Evolutionary conservation across 371 early-diverging fungal species (phyloP).

Genomic region (Lichtheimia ornata): DNA sequence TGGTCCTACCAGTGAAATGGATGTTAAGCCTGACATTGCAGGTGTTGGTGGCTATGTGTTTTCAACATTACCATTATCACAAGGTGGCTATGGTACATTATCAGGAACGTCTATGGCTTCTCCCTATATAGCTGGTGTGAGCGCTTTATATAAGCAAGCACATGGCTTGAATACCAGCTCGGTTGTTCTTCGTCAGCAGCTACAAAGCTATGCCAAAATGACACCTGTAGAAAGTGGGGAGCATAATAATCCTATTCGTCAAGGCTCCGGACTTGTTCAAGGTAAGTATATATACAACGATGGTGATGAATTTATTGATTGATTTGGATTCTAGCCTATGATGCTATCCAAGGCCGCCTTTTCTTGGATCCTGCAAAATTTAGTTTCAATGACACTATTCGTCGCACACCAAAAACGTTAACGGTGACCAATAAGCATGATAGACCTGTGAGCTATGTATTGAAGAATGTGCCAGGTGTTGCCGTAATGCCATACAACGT

Average conservation of each 20-base stretch:
- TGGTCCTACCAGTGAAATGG: conserved; percentile 30
- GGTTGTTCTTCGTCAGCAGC: conserved; percentile 15
- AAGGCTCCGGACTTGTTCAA: conserved; percentile 83
- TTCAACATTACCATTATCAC: conserved; percentile 50
- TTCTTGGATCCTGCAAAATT: conserved; percentile 65
- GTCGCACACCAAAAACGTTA: conserved; percentile 22
- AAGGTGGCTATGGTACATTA: conserved; percentile 51
- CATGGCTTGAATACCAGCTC: conserved; percentile 11
- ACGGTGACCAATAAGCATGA: conserved; percentile 59
- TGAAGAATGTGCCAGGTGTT: conserved; percentile 27
- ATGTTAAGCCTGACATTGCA: conserved; percentile 52
- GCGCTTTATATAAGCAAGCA: conserved; percentile 59
- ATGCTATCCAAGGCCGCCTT: conserved; percentile 56
- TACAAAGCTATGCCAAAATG: conserved; percentile 50
- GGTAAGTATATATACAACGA: conserved; percentile 17
- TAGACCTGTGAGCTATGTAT: conserved; percentile 5
- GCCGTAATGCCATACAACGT: conserved; percentile 45
- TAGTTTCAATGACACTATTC: conserved; percentile 70
- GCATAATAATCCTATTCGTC: conserved; percentile 44
- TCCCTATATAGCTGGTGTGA: conserved; percentile 66
- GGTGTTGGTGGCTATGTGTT: conserved; percentile 71
- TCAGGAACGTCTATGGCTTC: conserved; percentile 68
- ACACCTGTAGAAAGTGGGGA: conserved; percentile 11
- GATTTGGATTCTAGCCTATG: conserved; percentile 31
- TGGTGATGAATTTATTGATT: background rate